Percentiles rank a stretch among this genome's conserved stretches.
These are phyloP conservation scores for Staphylotrichum longicolle DNA, from an alignment of 495 filamentous ascomycete species.

Conservation along the genomic window DNA sequence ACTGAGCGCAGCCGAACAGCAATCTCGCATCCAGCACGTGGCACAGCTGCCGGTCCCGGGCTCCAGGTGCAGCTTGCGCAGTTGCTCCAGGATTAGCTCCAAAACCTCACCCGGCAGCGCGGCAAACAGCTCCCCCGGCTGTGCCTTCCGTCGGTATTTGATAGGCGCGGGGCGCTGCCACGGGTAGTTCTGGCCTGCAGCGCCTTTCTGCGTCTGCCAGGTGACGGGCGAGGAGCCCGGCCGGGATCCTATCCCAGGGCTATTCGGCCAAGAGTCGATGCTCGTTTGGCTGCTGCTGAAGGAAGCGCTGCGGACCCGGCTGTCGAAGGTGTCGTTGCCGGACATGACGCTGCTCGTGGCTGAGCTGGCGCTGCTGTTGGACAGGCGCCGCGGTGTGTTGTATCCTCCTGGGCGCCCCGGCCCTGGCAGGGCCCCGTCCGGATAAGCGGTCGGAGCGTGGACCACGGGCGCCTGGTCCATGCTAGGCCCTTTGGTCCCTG, in stretches of 20 bases:
- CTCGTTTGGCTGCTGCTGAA: conserved; percentile 43
- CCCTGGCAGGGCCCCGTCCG: conserved; percentile 10
- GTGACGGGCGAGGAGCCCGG: conserved; percentile 8
- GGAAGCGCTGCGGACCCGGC: conserved; percentile 26
- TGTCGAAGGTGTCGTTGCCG: conserved; percentile 29
- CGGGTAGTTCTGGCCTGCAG: conserved; percentile 19
- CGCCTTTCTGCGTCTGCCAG: conserved; percentile 19
- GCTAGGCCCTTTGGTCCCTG: not conserved
- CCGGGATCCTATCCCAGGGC: conserved; percentile 13
- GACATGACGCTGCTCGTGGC: conserved; percentile 28
- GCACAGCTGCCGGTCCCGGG: conserved; percentile 55
- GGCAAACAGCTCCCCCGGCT: conserved; percentile 51
- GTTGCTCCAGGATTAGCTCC: conserved; percentile 49
- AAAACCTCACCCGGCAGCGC: conserved; percentile 58
- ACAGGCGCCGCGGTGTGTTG: conserved; percentile 25
- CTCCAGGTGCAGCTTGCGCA: conserved; percentile 48
- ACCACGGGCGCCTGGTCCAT: conserved; percentile 18
- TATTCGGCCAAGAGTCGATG: conserved; percentile 37
- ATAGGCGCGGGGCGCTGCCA: conserved; percentile 42
- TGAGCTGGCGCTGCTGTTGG: conserved; percentile 30
- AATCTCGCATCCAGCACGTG: conserved; percentile 76
- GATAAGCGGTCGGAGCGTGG: conserved; percentile 20
- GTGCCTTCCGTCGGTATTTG: conserved; percentile 36
- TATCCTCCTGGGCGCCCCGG: conserved; percentile 21
- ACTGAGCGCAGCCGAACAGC: conserved; percentile 64